A percentile compares a stretch with the other conserved stretches of the same genome.
Evolutionary conservation across 2,329 filamentous ascomycete genomes (phyloP).

Genomic region (Phialophora expanda): DNA sequence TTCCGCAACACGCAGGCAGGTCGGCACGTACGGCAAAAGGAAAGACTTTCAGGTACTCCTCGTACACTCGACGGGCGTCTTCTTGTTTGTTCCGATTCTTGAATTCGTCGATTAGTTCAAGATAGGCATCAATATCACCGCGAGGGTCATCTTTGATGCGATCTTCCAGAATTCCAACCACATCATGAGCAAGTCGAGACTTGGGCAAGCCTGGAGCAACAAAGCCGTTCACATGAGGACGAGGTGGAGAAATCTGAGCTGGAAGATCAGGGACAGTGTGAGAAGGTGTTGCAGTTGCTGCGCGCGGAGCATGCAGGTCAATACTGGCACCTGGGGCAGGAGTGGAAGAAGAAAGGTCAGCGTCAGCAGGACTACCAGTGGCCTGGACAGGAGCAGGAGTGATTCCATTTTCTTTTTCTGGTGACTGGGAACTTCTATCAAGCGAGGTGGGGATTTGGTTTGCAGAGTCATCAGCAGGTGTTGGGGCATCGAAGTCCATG

Average conservation of each 20-base stretch:
- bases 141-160: constrained; percentile 90
- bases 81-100: constrained; percentile 81
- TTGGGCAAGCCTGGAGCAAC: constrained; percentile 46
- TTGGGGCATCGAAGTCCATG: constrained; percentile 35
- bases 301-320: constrained; percentile 50
- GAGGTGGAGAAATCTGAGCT: constrained; percentile 36
- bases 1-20: constrained; percentile 19
- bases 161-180: constrained; percentile 81
- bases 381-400: constrained; percentile 51
- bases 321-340: constrained; percentile 53
- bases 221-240: constrained; percentile 38
- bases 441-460: constrained; percentile 25
- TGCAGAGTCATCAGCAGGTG: constrained; percentile 34
- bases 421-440: constrained; percentile 61
- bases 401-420: constrained; percentile 60
- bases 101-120: constrained; percentile 83
- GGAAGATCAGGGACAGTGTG: constrained; percentile 42
- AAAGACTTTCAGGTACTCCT: constrained; percentile 85
- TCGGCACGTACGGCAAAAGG: constrained; percentile 79
- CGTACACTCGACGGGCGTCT: constrained; percentile 78
- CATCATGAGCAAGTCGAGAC: constrained; percentile 71
- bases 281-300: constrained; percentile 51
- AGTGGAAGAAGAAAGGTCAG: constrained; percentile 47
- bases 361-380: constrained; percentile 55
- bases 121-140: constrained; percentile 91